Conservation (phyloP, 148 eudicot species). For the Rhododendron griersonianum region DNA sequence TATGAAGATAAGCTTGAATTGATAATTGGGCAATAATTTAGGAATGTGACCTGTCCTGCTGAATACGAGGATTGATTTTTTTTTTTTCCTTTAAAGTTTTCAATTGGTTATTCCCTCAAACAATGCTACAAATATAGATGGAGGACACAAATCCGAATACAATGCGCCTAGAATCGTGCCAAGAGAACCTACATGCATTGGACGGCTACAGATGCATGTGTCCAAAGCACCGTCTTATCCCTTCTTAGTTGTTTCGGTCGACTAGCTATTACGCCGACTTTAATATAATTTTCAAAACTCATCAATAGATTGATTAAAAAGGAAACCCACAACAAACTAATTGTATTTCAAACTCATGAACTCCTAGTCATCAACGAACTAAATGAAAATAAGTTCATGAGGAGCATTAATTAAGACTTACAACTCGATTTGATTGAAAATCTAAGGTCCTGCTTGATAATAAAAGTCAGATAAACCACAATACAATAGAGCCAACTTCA, state of each 20-base stretch:
- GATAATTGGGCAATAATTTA: not conserved
- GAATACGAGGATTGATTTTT: not conserved
- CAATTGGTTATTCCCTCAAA: not conserved
- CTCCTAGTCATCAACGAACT: not conserved
- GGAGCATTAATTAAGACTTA: not conserved
- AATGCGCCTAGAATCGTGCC: not conserved
- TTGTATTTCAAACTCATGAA: not conserved
- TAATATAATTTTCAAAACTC: not conserved
- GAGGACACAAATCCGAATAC: not conserved
- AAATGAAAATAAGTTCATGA: not conserved
- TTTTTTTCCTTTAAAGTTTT: not conserved
- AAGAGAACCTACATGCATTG: not conserved
- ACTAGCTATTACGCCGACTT: not conserved
- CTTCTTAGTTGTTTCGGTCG: not conserved
- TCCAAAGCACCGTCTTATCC: not conserved
- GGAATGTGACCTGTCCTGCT: not conserved
- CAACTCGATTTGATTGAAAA: not conserved
- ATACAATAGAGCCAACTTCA: not conserved
- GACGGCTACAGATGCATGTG: not conserved
- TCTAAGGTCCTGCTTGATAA: not conserved
- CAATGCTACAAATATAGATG: not conserved
- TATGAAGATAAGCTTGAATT: not conserved
- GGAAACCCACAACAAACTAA: not conserved
- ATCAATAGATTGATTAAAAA: not conserved
- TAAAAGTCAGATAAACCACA: not conserved